Evolutionary conservation across 345 rosid genomes (phyloP), one percentile per base, ranked within the genome.

Genomic region (Pugionium cornutum): DNA sequence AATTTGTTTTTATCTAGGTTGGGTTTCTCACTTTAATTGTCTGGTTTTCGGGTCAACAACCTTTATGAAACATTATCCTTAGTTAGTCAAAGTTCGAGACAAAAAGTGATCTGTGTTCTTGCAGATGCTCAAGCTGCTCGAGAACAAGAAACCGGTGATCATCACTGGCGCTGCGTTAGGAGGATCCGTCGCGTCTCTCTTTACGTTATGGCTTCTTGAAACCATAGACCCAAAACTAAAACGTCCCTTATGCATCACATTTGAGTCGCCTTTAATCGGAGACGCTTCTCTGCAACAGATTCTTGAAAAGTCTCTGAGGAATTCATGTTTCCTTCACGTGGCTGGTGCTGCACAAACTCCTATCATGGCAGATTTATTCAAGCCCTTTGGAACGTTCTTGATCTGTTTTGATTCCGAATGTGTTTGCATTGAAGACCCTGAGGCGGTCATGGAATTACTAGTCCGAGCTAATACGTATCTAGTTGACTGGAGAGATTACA

Each of bases 161-260:
- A 60, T 91, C n/a, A 75, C 89, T 1, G 96, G 96, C 45, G 72
- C 73, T 43, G 65, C 72, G 9, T 65, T 86, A 26, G 94, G 88
- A 73, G 97, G 91, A 64, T 80, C 84, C 0, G 54, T 88, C 27
- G 97, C 96, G 30, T 80, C 84, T 50, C 89, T 91, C 49, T 85
- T 83, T 58, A 82, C 91, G 2, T 61, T 91, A 31, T 79, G 83
- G 86, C 75, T 91, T 72, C 78, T 86, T 3, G 80, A 78, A 40
- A 58, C 18, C 27, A 57, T 85, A 40, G 10, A 72, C 4, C 49
- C 62, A 1, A 45, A 39, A 4, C 25, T 10, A 7, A 71, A 55
- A 53, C 81, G 30, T 6, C 88, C 83, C 0, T 77, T 88, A 40
- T 88, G 96, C 78, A 66, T 91, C 72, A 88, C 96, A 0, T 91